Evolutionary conservation across 2,329 filamentous ascomycete genomes (phyloP), one percentile per base, ranked within the genome.

Genomic region (Cladosporium oxysporum): DNA sequence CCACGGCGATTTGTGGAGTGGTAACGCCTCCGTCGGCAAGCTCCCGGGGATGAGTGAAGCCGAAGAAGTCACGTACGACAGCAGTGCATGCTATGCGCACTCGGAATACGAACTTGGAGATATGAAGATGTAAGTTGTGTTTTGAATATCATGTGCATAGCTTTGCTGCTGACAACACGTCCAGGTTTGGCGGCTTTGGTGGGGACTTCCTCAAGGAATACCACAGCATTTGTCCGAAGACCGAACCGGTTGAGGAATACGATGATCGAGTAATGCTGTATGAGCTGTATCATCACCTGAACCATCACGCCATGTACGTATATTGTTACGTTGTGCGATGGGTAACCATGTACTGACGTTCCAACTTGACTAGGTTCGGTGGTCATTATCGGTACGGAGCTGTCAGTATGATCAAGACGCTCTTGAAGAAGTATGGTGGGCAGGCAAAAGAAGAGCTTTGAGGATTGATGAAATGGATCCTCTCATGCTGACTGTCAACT

Each of bases 1-100:
- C 0, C 94, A 98, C 74, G 94, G 94, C 0, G 93, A 97, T 79
- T 78, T 97, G n/a, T 97, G 94, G 94, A 91, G 88, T 69, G 94
- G 94, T 0, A 97, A 97, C 77, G 87, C 90, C 59, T 87, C 87
- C 12, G 78, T 81, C 3, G 93, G 90, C 0, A 82, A 81, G 50
- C 89, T 96, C 62, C 81, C 81, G 3, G 78, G 80, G 0, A 78
- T 79, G 47, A 82, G 83, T 0, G 83, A 81, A 1, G 79, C 83
- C 0, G 91, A 93, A 70, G 89, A 93, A 69, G 87, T 97, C 0
- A 87, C 96, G 1, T 97, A 88, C 74, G 94, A 97, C 75, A 88
- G 93, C 0, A 90, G 90, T 2, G 85, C 88, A 50, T 91, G 90
- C 69, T 97, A 96, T 74, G 92, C 90, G 1, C 93, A 97, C 76